These are phyloP conservation scores for Populus hybrid DNA, from an alignment of 441 rosid genomes.

Conservation along the genomic window DNA sequence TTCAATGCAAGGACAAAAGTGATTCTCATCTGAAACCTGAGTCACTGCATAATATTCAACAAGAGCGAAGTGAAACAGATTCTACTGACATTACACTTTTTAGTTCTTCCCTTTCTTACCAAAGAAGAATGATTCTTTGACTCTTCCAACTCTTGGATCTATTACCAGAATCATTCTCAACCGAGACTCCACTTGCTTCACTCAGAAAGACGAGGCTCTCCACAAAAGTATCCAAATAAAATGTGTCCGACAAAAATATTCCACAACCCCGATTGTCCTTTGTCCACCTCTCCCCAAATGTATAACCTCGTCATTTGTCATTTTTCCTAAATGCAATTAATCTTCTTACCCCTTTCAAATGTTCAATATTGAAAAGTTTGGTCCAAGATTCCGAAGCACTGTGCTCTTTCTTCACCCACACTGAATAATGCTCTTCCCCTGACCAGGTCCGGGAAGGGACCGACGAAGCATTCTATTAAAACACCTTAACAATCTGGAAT, in stretches of 20 bases:
- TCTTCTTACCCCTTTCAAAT: not conserved
- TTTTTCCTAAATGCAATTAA: not conserved
- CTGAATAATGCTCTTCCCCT: not conserved
- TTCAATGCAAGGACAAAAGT: too few relatives aligned
- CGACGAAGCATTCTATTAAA: too few relatives aligned
- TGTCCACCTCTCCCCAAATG: not conserved
- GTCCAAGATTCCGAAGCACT: not conserved
- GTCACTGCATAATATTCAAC: too few relatives aligned
- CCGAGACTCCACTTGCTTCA: not conserved
- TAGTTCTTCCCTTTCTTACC: too few relatives aligned
- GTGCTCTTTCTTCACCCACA: conserved; percentile 4
- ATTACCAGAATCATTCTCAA: not conserved
- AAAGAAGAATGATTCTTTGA: too few relatives aligned
- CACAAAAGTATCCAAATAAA: conserved; percentile 1
- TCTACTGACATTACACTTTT: too few relatives aligned
- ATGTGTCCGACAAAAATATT: not conserved
- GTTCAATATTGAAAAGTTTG: not conserved
- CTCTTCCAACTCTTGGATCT: not conserved
- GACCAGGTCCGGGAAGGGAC: not conserved
- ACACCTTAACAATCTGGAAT: not conserved
- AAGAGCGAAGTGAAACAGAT: too few relatives aligned
- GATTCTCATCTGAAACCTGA: too few relatives aligned
- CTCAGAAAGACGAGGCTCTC: not conserved
- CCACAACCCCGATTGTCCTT: not conserved
- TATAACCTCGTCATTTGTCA: not conserved